phyloP scores from a whole-genome alignment of 2,329 filamentous ascomycete genomes.

The Reticulascus tulasneorum region DNA sequence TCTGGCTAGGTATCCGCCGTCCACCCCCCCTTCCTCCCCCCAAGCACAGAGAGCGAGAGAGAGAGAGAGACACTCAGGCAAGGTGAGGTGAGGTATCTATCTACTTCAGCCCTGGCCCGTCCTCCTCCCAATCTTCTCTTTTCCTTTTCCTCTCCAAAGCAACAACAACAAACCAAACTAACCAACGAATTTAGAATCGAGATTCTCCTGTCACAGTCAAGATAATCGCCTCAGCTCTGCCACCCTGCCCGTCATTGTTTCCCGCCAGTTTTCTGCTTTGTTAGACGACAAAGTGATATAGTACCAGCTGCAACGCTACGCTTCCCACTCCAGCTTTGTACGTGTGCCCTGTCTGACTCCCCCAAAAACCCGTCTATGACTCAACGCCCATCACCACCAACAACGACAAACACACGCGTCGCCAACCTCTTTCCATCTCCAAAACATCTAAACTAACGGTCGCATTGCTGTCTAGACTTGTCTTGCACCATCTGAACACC shows the following conservation, averaged over 20 bases:
- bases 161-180: constrained; percentile 45
- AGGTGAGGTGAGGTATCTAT: too few species aligned
- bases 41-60: too few species aligned
- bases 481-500: constrained; percentile 39
- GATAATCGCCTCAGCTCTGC: constrained; percentile 55
- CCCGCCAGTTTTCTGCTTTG: constrained; percentile 19
- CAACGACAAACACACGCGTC: constrained; percentile 13
- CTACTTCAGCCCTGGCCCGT: constrained; percentile 12
- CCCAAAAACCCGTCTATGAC: constrained; percentile 10
- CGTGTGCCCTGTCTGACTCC: neutral
- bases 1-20: constrained; percentile 19
- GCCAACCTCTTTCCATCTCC: constrained; percentile 6
- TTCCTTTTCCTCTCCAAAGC: constrained; percentile 36
- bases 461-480: constrained; percentile 31
- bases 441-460: constrained; percentile 22
- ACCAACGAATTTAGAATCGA: constrained; percentile 42
- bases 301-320: too few species aligned
- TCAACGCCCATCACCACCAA: constrained; percentile 13
- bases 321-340: constrained; percentile 13
- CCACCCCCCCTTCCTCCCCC: constrained; percentile 28
- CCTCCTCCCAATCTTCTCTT: constrained; percentile 26
- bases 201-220: constrained; percentile 59
- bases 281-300: too few species aligned
- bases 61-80: too few species aligned
- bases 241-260: constrained; percentile 29